Conservation (phyloP, 1,139 yeast species). For the Magnusiomyces magnusii region DNA sequence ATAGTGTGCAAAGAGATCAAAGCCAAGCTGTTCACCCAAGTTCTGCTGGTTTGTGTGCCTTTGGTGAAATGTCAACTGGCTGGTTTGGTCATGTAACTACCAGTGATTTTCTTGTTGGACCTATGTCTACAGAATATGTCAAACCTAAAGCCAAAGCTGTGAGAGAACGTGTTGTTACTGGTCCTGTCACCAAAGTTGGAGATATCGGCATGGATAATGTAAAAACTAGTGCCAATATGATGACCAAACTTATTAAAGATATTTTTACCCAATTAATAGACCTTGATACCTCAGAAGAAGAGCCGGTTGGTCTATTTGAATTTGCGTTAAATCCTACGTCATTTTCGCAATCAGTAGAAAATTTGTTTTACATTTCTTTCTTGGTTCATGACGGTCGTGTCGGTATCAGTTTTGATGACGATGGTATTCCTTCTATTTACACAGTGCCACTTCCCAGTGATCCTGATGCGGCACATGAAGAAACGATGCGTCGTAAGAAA, state of each 20-base stretch:
- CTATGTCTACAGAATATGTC: constrained; percentile 56
- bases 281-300: constrained; percentile 26
- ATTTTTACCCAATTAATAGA: constrained; percentile 21
- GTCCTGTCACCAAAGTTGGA: constrained; percentile 48
- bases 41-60: constrained; percentile 20
- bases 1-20: background rate
- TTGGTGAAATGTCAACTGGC: constrained; percentile 43
- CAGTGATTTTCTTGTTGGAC: constrained; percentile 62
- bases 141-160: constrained; percentile 18
- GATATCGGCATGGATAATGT: constrained; percentile 44
- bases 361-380: constrained; percentile 74
- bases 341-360: constrained; percentile 74
- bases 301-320: constrained; percentile 50
- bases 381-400: constrained; percentile 66
- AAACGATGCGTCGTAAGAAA: constrained; percentile 27
- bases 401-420: constrained; percentile 39
- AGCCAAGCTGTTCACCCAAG: background rate
- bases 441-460: constrained; percentile 25
- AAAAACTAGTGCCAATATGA: constrained; percentile 12
- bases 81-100: constrained; percentile 38
- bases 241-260: constrained; percentile 33
- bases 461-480: constrained; percentile 24
- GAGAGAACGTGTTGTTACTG: constrained; percentile 22
- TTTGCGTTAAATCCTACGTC: constrained; percentile 69
- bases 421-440: constrained; percentile 44